A percentile compares a stretch with the other conserved stretches of the same genome.
Evolutionary conservation across 331 rosid species (phyloP).

Genomic region (Cydonia oblonga): DNA sequence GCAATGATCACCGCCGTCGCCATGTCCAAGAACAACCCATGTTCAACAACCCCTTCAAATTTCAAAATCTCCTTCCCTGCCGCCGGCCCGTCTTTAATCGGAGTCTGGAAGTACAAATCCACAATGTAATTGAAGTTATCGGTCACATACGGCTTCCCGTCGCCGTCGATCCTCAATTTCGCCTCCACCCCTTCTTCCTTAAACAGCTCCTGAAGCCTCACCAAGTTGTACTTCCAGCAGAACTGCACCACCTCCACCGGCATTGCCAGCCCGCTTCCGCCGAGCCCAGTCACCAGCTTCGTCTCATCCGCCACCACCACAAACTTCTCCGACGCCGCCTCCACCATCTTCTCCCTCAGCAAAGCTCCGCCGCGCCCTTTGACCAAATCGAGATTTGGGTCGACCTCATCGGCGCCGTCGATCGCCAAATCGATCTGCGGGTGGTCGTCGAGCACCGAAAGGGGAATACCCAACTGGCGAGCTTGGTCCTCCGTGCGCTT

Average conservation of each 20-base stretch:
- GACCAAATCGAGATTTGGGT: slow-evolving; percentile 62
- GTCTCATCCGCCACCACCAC: slow-evolving; percentile 70
- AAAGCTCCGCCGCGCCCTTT: slow-evolving; percentile 85
- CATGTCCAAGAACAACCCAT: slow-evolving; percentile 72
- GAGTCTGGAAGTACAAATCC: slow-evolving; percentile 72
- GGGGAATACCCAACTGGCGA: slow-evolving; percentile 62
- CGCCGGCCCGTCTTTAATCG: slow-evolving; percentile 38
- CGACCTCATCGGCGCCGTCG: slow-evolving; percentile 88
- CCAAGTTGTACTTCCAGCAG: slow-evolving; percentile 68
- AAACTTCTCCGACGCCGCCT: slow-evolving; percentile 69
- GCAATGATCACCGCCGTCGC: slow-evolving; percentile 72
- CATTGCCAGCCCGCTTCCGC: slow-evolving; percentile 75
- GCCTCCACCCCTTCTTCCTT: slow-evolving; percentile 65
- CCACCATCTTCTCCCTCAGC: slow-evolving; percentile 70
- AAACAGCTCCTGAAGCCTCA: slow-evolving; percentile 49
- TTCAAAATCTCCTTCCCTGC: slow-evolving; percentile 66
- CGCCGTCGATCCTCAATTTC: slow-evolving; percentile 44
- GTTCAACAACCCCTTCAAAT: slow-evolving; percentile 75
- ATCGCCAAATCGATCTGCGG: slow-evolving; percentile 69
- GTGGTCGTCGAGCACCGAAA: slow-evolving; percentile 65
- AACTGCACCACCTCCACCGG: slow-evolving; percentile 87
- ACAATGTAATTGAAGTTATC: slow-evolving; percentile 73
- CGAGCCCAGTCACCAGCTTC: slow-evolving; percentile 52
- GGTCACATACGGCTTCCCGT: slow-evolving; percentile 57
- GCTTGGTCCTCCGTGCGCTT: slow-evolving; percentile 84